These are phyloP conservation scores for Phoma sp. DNA, from an alignment of 2,329 filamentous ascomycete genomes.

Conservation along the genomic window DNA sequence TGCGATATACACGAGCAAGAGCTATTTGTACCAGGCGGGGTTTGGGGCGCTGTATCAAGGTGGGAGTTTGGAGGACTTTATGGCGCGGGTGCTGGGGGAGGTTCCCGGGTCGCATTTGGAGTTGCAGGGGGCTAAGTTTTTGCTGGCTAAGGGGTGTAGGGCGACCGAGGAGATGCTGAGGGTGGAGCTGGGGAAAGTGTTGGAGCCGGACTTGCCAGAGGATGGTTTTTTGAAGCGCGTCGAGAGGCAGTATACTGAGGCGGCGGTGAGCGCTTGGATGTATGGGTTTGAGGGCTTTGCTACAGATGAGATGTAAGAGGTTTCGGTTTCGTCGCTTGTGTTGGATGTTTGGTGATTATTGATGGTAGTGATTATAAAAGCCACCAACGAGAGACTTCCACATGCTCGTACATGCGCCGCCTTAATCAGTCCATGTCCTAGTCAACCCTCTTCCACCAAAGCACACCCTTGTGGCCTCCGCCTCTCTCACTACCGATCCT, in stretches of 20 bases:
- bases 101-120: not conserved
- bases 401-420: too few relatives aligned
- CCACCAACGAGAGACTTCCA: too few relatives aligned
- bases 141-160: not conserved
- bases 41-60: constrained; percentile 7
- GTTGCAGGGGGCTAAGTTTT: not conserved
- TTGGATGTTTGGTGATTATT: not conserved
- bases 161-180: not conserved
- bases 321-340: too few relatives aligned
- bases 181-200: not conserved
- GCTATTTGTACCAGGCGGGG: constrained; percentile 10
- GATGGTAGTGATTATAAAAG: too few relatives aligned
- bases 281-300: not conserved
- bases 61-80: not conserved
- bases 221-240: not conserved
- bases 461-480: constrained; percentile 26
- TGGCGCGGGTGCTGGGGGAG: not conserved
- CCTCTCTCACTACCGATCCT: constrained; percentile 35
- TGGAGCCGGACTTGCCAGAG: constrained; percentile 2
- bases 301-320: not conserved
- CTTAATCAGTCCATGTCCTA: not conserved
- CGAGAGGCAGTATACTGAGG: not conserved
- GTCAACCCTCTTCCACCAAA: constrained; percentile 35
- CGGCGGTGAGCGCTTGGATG: not conserved
- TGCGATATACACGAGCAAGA: constrained; percentile 15